These are phyloP conservation scores for Clitopilus hobsonii DNA, from an alignment of 768 basidiomycete species.

Conservation along the genomic window DNA sequence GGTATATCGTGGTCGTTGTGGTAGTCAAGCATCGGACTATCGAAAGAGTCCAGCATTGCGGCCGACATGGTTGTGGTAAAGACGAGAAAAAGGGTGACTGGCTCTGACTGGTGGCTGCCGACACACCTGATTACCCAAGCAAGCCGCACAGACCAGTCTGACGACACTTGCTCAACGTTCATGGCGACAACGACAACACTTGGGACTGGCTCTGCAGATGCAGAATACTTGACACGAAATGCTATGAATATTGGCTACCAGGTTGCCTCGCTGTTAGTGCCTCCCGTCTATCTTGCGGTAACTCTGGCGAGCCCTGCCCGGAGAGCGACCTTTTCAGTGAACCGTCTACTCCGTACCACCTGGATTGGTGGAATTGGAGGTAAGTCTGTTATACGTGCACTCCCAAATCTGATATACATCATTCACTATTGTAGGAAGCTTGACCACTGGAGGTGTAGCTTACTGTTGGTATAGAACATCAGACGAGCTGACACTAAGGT, in stretches of 20 bases:
- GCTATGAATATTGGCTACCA: conserved; percentile 67
- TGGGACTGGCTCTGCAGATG: conserved; percentile 45
- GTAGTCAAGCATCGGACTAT: conserved; percentile 65
- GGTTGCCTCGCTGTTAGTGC: conserved; percentile 54
- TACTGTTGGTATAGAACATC: conserved; percentile 57
- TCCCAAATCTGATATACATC: conserved; percentile 2
- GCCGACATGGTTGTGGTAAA: conserved; percentile 24
- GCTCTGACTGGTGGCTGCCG: neutral
- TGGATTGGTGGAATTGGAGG: conserved; percentile 68
- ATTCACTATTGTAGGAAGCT: conserved; percentile 32
- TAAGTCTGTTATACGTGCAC: conserved; percentile 14
- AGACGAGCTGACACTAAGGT: conserved; percentile 42
- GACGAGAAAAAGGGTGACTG: conserved; percentile 2
- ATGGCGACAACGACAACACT: conserved; percentile 7
- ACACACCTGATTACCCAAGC: conserved; percentile 20
- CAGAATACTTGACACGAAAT: conserved; percentile 62
- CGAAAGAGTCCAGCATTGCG: conserved; percentile 49
- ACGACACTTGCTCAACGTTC: neutral
- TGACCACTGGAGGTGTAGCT: conserved; percentile 49
- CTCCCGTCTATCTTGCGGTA: conserved; percentile 55
- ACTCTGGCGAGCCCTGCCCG: conserved; percentile 51
- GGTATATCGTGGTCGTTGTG: conserved; percentile 51
- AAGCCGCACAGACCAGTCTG: conserved; percentile 3
- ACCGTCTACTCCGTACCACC: conserved; percentile 63
- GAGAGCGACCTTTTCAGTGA: conserved; percentile 45